phyloP scores from a whole-genome alignment of 1,284 basidiomycete species.

The Phellopilus nigrolimitatus region DNA sequence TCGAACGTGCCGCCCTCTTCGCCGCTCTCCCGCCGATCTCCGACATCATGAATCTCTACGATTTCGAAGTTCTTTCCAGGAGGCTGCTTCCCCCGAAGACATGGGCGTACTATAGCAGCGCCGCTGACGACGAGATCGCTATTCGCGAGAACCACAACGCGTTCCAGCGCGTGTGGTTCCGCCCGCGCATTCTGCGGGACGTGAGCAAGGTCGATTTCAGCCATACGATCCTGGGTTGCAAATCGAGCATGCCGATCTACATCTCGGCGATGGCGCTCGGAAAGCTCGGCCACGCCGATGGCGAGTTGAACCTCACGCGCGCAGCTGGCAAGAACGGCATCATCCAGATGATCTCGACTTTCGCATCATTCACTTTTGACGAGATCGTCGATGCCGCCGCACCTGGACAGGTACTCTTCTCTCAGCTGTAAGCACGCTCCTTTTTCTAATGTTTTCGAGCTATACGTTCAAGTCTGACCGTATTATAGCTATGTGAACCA shows the following conservation, averaged over 20 bases:
- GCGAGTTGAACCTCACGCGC: constrained; percentile 84
- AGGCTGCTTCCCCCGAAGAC: constrained; percentile 49
- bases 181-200: constrained; percentile 64
- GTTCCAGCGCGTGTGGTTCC: constrained; percentile 71
- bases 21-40: constrained; percentile 47
- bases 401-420: constrained; percentile 72
- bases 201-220: constrained; percentile 59
- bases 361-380: constrained; percentile 87
- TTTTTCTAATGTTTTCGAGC: neutral
- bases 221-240: constrained; percentile 53
- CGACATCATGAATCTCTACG: constrained; percentile 64
- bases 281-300: constrained; percentile 91
- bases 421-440: constrained; percentile 56
- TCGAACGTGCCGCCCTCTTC: constrained; percentile 35
- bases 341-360: constrained; percentile 92
- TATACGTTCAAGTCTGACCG: neutral
- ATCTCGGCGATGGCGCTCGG: constrained; percentile 72
- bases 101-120: constrained; percentile 65
- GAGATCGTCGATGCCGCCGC: constrained; percentile 77
- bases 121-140: constrained; percentile 63
- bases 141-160: constrained; percentile 65
- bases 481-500: constrained; percentile 75
- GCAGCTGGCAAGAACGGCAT: constrained; percentile 76
- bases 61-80: constrained; percentile 62
- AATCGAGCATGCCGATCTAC: constrained; percentile 56